These are phyloP conservation scores for Myriosclerotinia duriaeana DNA, from an alignment of 2,329 filamentous ascomycete species.

Conservation along the genomic window DNA sequence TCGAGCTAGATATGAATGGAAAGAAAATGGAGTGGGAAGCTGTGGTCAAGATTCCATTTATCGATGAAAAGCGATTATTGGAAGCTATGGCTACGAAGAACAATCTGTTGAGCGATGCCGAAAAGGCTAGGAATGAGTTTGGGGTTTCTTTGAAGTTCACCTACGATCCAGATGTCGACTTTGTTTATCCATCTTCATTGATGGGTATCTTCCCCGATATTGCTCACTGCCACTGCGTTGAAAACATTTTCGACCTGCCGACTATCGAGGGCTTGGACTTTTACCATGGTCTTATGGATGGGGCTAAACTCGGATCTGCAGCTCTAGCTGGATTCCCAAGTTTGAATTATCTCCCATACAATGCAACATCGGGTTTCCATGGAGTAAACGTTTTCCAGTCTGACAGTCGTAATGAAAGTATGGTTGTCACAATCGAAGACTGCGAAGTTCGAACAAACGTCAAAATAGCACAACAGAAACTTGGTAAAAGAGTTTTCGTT, in stretches of 20 bases:
- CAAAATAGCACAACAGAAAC: conserved; percentile 71
- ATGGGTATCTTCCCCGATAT: conserved; percentile 89
- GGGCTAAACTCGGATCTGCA: conserved; percentile 75
- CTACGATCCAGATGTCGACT: conserved; percentile 74
- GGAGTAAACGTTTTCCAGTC: conserved; percentile 94
- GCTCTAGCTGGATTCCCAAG: conserved; percentile 95
- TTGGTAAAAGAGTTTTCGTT: conserved; percentile 84
- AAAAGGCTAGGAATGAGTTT: conserved; percentile 83
- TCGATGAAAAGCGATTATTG: conserved; percentile 84
- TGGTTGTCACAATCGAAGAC: conserved; percentile 81
- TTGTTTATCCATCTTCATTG: conserved; percentile 82
- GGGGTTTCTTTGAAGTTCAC: conserved; percentile 92
- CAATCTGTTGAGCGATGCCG: conserved; percentile 69
- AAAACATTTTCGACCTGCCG: conserved; percentile 95
- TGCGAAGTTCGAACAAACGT: conserved; percentile 69
- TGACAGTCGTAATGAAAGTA: conserved; percentile 94
- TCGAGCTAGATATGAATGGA: conserved; percentile 98
- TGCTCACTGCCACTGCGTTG: conserved; percentile 80
- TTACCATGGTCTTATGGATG: conserved; percentile 78
- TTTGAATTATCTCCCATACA: conserved; percentile 80
- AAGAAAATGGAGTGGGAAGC: conserved; percentile 99
- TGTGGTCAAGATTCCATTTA: conserved; percentile 98
- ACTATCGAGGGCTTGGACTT: conserved; percentile 87
- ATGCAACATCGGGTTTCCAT: conserved; percentile 78
- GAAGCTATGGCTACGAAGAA: conserved; percentile 85